Evolutionary conservation across 441 rosid species (phyloP), one percentile per base, ranked within the genome.

Genomic region (Kokia cookei): DNA sequence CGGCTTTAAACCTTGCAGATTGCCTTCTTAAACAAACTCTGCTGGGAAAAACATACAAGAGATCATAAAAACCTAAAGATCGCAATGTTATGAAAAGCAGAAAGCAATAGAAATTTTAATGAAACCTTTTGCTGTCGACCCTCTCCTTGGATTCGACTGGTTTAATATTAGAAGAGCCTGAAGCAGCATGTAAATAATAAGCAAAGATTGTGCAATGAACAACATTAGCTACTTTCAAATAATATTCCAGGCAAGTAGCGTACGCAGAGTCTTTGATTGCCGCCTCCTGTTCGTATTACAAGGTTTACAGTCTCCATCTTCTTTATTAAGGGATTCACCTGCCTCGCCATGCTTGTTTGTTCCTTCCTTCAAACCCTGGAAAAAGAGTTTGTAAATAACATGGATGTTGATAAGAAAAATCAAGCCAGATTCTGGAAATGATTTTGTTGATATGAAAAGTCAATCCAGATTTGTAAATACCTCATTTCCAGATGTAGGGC

Each of bases 201-300:
- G 55, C 43, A 60, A 17, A 69, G 73, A 63, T 65, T 60, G 65
- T 17, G 29, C 13, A 48, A 65, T 40, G 62, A 62, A 47, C 6
- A 26, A 43, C 12, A 13, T 45, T 59, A 35, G 42, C n/a, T 70
- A 60, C 32, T 62, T 76, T 64, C 14, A 74, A 67, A 73, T 14
- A 17, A 45, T 54, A 55, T 26, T 66, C 60, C 61, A 61, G 60
- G 15, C 73, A 29, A 26, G 76, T 61, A 71, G 61, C 67, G 79
- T 82, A 89, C 91, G 10, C 79, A 61, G 78, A 58, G 47, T 77
- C 76, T 66, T 85, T 53, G 84, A 71, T 40, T 57, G 82, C 65
- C 65, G 70, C 54, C 75, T 84, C 76, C 76, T 68, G 29, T 70
- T 68, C 27, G 73, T 72, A 58, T 73, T 75, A 69, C 79, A 76